These are phyloP conservation scores for Populus deltoides DNA, from an alignment of 345 rosid species.

Conservation along the genomic window DNA sequence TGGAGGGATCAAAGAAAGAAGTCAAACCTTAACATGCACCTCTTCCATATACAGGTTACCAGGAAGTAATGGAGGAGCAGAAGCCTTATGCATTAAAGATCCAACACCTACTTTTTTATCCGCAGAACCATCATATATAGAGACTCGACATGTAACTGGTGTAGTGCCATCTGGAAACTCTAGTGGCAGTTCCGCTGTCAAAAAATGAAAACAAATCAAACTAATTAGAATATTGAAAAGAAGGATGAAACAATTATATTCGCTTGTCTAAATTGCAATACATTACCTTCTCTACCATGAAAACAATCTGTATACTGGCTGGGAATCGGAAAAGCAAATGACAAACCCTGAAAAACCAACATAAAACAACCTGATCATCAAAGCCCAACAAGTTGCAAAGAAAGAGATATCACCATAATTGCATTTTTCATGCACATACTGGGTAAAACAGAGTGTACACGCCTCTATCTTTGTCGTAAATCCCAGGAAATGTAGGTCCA, in stretches of 20 bases:
- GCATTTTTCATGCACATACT: slow-evolving; percentile 37
- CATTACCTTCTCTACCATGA: slow-evolving; percentile 77
- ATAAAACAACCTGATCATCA: slow-evolving; percentile 1
- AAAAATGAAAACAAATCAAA: neutral
- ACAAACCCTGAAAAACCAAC: slow-evolving; percentile 63
- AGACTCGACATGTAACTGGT: slow-evolving; percentile 96
- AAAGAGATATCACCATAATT: neutral
- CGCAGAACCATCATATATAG: slow-evolving; percentile 70
- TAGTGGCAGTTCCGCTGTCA: slow-evolving; percentile 80
- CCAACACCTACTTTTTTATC: slow-evolving; percentile 95
- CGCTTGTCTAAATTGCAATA: neutral
- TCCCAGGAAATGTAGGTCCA: slow-evolving; percentile 96
- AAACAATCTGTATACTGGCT: slow-evolving; percentile 80
- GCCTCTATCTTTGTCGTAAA: slow-evolving; percentile 82
- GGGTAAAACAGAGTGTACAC: slow-evolving; percentile 88
- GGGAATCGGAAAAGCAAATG: slow-evolving; percentile 96
- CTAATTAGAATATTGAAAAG: slow-evolving; percentile 5
- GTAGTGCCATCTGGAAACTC: slow-evolving; percentile 99
- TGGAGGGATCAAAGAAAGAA: slow-evolving; percentile 4
- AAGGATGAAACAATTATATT: neutral
- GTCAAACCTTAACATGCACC: slow-evolving; percentile 75
- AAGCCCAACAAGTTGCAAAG: neutral
- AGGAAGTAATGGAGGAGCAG: slow-evolving; percentile 67
- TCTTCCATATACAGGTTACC: slow-evolving; percentile 97
- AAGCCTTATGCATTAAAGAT: slow-evolving; percentile 74